Base-by-base conservation (phyloP, 2,329 filamentous ascomycete genomes). In the Helicocarpus griseus region DNA sequence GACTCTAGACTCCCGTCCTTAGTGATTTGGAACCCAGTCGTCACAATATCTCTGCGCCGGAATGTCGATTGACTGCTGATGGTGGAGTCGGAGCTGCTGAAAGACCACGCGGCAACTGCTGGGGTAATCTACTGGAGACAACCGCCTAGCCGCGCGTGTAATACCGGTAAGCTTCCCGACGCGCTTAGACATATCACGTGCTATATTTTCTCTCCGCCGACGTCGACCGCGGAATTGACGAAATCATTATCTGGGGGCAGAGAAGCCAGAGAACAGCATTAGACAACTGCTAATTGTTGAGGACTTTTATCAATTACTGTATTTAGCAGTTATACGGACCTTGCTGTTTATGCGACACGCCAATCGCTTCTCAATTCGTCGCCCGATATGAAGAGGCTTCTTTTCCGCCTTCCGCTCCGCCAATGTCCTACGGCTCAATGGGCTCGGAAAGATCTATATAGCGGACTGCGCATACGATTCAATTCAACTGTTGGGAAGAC, bases 401-500 rank as follows among this genome's bases (percentile, higher is more conserved):
- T 35, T n/a, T n/a, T 26, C 38, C 26, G 29, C 28, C 19, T 36
- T 19, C n/a, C 36, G 17, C 38, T 50, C 39, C 48, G 17, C 13
- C 39, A 22, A 21, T 43, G 39, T 21, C 17, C 39, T 19, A 14
- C 28, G 4, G 21, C 29, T 50, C 24, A 40, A 33, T 22, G 17
- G 6, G n/a, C 26, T 8, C 38, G 24, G 48, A 33, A 14, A 14
- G 17, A 26, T 26, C n/a, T 41, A 41, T 43, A n/a, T 36, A 50
- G 19, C 29, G 28, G 38, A 28, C 7, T 50, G 35, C 44, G 29
- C 29, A 35, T 26, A 44, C 48, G 39, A 0, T 35, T 33, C 38
- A 50, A 44, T 33, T 39, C 62, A 17, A 64, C 60, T 26, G 57
- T 61, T 48, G 57, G 58, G 7, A 33, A 49, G 9, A 48, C 56